Evolutionary conservation across 345 rosid species (phyloP), one percentile per base, ranked within the genome.

Genomic region (Cardiospermum halicacabum): DNA sequence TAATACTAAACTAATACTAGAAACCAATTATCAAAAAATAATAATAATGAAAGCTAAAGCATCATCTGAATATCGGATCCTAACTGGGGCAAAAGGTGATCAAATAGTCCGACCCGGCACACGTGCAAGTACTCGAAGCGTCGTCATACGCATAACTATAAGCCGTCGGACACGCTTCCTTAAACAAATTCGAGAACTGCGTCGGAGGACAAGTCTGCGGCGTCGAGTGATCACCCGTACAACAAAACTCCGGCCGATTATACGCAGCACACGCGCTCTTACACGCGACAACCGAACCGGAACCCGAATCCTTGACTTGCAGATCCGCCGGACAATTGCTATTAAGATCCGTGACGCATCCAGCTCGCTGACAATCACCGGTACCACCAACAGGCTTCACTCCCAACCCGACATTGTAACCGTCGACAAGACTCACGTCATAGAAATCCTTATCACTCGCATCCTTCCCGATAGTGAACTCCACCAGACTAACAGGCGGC

Each of bases 111-210:
- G 97, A 66, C 10, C 96, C 88, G 9, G 94, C 50, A 21, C 98
- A 93, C 51, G 96, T 90, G 67, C 84, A 71, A 5, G 96, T 93
- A 51, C 97, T 93, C 0, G 94, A 69, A 0, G 91, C 94, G 53
- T 90, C 98, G 58, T 93, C 98, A 36, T 90, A 93, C 2, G 98
- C 97, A 25, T 93, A 93, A 30, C 97, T 93, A 15, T 93, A 93
- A 7, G 98, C 98, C 8, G 86, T 73, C 8, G 96, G 97, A 58
- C 98, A 90, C 27, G 97, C 96, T 11, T 62, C 74, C 79, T 93
- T 93, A 69, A 93, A 93, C 85, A 86, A n/a, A 56, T 37, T 72
- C 37, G 97, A 89, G 80, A 88, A 90, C 64, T 76, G 79, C 0
- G 96, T 76, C 30, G 98, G 96, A 7, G 84, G 54, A 75, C 98